Base-by-base conservation (phyloP, 164 flowering plant genomes). In the Umbellularia californica region DNA sequence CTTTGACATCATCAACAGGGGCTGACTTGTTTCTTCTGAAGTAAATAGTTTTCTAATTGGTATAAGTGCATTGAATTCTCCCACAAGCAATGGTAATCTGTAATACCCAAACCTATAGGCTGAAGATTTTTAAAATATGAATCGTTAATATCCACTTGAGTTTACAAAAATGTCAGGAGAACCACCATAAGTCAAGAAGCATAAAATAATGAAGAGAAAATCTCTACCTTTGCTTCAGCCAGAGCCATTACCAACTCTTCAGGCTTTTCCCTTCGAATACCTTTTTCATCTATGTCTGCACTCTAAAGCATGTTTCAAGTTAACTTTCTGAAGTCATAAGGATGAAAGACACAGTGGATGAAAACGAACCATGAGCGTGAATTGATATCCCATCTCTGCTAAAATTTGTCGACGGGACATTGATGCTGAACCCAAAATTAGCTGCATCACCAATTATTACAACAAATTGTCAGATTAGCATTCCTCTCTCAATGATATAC, bases 361-460 rank as follows among this genome's bases (percentile, higher is more conserved):
- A 63, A 11, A n/a, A 63, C 66, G 9, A 63, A 63, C 66, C 66
- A 63, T 63, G 66, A 63, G 19, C 9, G 10, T 22, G 11, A 63
- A 63, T 20, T 63, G 25, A 63, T 63, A 63, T 63, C 66, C 66
- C 66, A 63, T 63, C 66, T 63, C 27, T n/a, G 66, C 66, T 63
- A 63, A 23, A 63, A 63, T 63, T 4, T 63, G 66, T 22, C 81
- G 75, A 25, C 98, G 94, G 19, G 97, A 87, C 15, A 80, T 69
- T 11, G 98, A 95, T 17, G 92, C 77, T 12, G 98, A 93, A 2
- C 98, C 98, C 91, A 95, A 80, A 6, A 95, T 95, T 85, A 93
- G 79, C 98, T 95, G 90, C 76, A 13, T 55, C 60, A 55, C n/a
- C 17, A 55, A 14, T 55, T 14, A 55, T 55, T 3, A 55, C n/a